Percentiles rank a stretch among this genome's conserved stretches.
Conservation (phyloP, 2,329 filamentous ascomycete species). For the Talaromyces sp. region DNA sequence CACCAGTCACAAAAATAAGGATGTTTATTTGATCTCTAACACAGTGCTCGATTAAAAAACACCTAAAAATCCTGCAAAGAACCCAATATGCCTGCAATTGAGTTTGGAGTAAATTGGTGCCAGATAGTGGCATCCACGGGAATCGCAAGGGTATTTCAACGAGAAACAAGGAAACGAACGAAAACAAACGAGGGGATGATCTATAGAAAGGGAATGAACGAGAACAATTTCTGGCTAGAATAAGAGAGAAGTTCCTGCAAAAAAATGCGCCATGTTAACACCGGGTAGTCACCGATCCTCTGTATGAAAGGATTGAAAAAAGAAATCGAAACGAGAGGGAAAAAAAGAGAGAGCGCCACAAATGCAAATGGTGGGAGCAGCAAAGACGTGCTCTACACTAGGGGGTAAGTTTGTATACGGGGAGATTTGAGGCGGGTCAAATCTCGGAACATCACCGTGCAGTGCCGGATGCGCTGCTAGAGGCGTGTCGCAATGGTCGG, state of each 20-base stretch:
- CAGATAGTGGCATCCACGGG: neutral
- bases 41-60: neutral
- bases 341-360: neutral
- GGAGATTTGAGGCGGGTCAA: neutral
- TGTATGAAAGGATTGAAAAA: neutral
- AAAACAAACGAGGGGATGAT: conserved; percentile 4
- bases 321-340: neutral
- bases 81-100: conserved; percentile 9
- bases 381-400: neutral
- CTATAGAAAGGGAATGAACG: conserved; percentile 1
- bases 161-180: neutral
- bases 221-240: neutral
- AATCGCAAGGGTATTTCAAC: conserved; percentile 11
- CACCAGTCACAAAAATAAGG: neutral
- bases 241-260: neutral
- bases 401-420: neutral
- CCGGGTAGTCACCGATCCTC: neutral
- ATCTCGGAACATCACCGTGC: conserved; percentile 1
- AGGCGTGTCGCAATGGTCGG: neutral
- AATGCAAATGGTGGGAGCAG: neutral
- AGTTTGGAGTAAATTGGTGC: conserved; percentile 2
- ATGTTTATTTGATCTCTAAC: neutral
- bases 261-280: conserved; percentile 3
- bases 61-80: neutral
- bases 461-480: conserved; percentile 3